Percentiles rank a stretch among this genome's conserved stretches.
Evolutionary conservation across 208 protist genomes (phyloP).

Genomic region (Hexamita inflata): DNA sequence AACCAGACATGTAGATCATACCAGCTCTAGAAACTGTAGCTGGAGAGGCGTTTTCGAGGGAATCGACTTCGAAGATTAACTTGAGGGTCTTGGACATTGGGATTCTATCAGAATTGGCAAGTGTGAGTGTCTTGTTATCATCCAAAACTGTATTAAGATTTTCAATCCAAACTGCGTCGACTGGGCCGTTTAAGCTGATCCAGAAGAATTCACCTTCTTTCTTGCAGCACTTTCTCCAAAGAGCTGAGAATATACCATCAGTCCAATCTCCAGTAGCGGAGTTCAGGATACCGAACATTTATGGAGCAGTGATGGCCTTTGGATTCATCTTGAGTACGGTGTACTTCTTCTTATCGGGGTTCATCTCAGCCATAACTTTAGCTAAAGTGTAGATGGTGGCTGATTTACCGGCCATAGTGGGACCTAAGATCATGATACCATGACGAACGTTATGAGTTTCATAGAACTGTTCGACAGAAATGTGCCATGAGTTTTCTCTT

Average conservation of each 20-base stretch:
- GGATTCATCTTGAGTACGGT: conserved; percentile 56
- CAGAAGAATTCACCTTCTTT: conserved; percentile 45
- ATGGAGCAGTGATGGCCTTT: conserved; percentile 70
- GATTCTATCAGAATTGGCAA: conserved; percentile 90
- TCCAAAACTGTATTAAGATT: conserved; percentile 96
- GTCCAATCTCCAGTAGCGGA: conserved; percentile 83
- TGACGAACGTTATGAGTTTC: conserved; percentile 65
- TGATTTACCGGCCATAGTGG: conserved; percentile 44
- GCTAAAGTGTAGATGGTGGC: conserved; percentile 26
- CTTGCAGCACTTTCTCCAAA: conserved; percentile 59
- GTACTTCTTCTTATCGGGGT: conserved; percentile 34
- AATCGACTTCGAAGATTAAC: conserved; percentile 93
- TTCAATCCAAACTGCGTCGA: conserved; percentile 96
- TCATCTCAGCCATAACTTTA: background rate
- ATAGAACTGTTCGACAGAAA: conserved; percentile 55
- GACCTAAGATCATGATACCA: conserved; percentile 61
- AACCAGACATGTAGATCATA: conserved; percentile 89
- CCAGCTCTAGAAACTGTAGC: conserved; percentile 91
- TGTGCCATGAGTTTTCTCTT: background rate
- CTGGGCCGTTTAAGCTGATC: conserved; percentile 87
- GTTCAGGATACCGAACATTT: conserved; percentile 87
- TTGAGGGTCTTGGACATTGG: conserved; percentile 73
- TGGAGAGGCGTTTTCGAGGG: conserved; percentile 84
- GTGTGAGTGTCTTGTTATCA: conserved; percentile 93
- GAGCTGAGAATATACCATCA: conserved; percentile 83